Evolutionary conservation across 2,329 filamentous ascomycete species (phyloP).

Genomic region (Diatrype stigma): DNA sequence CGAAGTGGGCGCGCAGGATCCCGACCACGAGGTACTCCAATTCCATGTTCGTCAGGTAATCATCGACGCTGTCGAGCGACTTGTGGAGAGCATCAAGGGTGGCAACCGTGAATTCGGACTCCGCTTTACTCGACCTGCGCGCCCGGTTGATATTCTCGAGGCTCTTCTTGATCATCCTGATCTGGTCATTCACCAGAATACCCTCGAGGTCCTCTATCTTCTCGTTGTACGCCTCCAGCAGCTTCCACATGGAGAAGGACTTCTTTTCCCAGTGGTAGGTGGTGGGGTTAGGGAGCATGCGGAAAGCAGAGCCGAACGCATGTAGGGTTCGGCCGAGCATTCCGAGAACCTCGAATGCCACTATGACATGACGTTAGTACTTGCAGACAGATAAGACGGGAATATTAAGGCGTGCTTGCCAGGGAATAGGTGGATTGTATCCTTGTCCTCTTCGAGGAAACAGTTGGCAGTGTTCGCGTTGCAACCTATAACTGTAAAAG

Average conservation of each 20-base stretch:
- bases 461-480: constrained; percentile 47
- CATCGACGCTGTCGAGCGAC: constrained; percentile 38
- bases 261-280: constrained; percentile 49
- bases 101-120: constrained; percentile 26
- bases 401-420: constrained; percentile 26
- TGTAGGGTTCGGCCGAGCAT: constrained; percentile 51
- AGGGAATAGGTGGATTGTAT: constrained; percentile 47
- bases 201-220: constrained; percentile 23
- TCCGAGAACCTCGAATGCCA: constrained; percentile 55
- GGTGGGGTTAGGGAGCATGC: constrained; percentile 54
- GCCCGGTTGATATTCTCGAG: constrained; percentile 4
- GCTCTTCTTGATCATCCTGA: constrained; percentile 10
- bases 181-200: constrained; percentile 1
- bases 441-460: constrained; percentile 34
- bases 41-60: constrained; percentile 31
- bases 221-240: constrained; percentile 36
- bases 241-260: constrained; percentile 38
- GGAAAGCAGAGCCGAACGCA: constrained; percentile 45
- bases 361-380: constrained; percentile 25
- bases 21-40: constrained; percentile 33
- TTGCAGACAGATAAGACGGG: not conserved
- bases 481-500: constrained; percentile 49
- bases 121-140: constrained; percentile 6
- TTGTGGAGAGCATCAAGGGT: constrained; percentile 36
- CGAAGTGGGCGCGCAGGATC: constrained; percentile 46